Evolutionary conservation across 768 basidiomycete species (phyloP).

Genomic region (Tylopilus plumbeoviolaceoides): DNA sequence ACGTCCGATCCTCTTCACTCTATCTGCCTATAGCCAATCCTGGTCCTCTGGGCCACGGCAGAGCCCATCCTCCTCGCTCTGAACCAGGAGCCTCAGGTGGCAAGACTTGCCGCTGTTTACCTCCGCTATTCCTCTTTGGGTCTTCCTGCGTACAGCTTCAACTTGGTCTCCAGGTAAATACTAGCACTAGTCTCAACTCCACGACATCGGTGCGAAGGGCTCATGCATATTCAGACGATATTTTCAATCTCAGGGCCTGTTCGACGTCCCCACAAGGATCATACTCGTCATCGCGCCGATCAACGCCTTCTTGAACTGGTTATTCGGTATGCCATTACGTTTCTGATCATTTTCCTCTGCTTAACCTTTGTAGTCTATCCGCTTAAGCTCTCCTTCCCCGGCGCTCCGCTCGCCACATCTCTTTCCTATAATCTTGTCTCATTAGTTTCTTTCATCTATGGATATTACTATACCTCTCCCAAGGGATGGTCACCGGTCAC

Average conservation of each 20-base stretch:
- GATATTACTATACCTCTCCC: conserved; percentile 52
- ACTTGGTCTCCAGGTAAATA: conserved; percentile 46
- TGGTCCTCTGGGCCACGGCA: conserved; percentile 76
- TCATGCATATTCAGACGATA: conserved; percentile 33
- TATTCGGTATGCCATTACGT: conserved; percentile 57
- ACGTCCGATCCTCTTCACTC: background rate
- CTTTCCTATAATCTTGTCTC: conserved; percentile 87
- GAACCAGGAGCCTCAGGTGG: conserved; percentile 82
- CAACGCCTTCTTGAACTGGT: conserved; percentile 78
- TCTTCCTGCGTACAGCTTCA: conserved; percentile 70
- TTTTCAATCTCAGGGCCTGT: conserved; percentile 82
- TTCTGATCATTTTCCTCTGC: background rate
- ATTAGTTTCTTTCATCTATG: conserved; percentile 57
- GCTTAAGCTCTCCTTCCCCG: conserved; percentile 82
- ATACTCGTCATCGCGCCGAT: conserved; percentile 79
- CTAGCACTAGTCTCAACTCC: background rate
- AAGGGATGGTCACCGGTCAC: conserved; percentile 69
- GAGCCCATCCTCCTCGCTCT: conserved; percentile 73
- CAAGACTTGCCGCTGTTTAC: conserved; percentile 70
- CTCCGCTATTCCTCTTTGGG: conserved; percentile 74
- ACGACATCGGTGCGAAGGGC: background rate
- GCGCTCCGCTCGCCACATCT: conserved; percentile 87
- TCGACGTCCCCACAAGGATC: conserved; percentile 81
- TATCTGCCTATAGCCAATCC: conserved; percentile 41
- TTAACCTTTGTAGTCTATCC: conserved; percentile 33